These are phyloP conservation scores for Osmanthus fragrans DNA, from an alignment of 257 asterid species.

Conservation along the genomic window DNA sequence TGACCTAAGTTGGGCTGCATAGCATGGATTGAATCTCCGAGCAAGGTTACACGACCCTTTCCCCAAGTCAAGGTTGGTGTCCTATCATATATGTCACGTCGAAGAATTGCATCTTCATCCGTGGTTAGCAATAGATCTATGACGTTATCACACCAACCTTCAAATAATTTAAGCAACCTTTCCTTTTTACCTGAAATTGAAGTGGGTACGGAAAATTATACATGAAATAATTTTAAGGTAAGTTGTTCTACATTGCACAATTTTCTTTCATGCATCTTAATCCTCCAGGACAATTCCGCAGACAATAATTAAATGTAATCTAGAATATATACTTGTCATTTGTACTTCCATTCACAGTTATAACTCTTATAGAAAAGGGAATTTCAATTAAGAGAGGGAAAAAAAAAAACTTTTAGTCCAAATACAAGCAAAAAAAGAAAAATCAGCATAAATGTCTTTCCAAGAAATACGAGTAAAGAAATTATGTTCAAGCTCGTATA, in stretches of 20 bases:
- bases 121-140: slow-evolving; percentile 76
- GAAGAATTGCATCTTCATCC: slow-evolving; percentile 84
- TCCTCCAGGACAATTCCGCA: not conserved
- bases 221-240: not conserved
- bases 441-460: not conserved
- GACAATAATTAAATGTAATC: not conserved
- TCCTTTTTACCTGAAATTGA: slow-evolving; percentile 65
- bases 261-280: not conserved
- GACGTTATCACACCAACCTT: slow-evolving; percentile 94
- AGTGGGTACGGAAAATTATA: not conserved
- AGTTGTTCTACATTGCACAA: not conserved
- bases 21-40: slow-evolving; percentile 96
- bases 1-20: slow-evolving; percentile 99
- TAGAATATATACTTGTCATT: not conserved
- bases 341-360: too few species aligned
- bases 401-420: not conserved
- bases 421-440: not conserved
- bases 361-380: too few species aligned
- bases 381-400: too few species aligned
- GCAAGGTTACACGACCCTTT: slow-evolving; percentile 89
- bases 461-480: not conserved
- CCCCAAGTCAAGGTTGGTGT: slow-evolving; percentile 81
- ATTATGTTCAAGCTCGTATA: not conserved
- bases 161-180: slow-evolving; percentile 77
- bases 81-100: slow-evolving; percentile 95